Evolutionary conservation across 495 filamentous ascomycete species (phyloP).

Genomic region (Podospora pseudocomata): DNA sequence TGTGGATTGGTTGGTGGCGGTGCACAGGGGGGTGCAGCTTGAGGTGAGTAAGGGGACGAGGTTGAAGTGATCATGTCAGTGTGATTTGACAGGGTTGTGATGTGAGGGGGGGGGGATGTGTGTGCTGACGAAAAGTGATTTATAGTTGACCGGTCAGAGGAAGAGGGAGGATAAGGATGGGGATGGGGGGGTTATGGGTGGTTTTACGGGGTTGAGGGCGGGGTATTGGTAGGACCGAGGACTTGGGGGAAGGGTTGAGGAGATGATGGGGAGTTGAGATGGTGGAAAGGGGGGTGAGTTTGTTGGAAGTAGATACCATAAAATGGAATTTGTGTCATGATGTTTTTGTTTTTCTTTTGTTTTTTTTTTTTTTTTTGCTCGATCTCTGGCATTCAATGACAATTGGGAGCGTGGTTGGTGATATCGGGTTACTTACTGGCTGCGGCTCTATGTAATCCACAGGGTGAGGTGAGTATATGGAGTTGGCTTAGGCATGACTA

Average conservation of each 20-base stretch:
- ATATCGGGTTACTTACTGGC: no score
- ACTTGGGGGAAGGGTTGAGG: neutral
- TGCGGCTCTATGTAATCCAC: no score
- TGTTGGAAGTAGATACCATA: conserved; percentile 1
- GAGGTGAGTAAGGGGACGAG: conserved; percentile 56
- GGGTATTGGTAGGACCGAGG: conserved; percentile 57
- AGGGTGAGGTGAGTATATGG: no score
- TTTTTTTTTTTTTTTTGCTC: no score
- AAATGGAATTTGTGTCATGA: neutral
- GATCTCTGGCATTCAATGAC: no score
- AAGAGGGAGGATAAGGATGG: conserved; percentile 64
- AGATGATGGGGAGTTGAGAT: neutral
- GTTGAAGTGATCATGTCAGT: neutral
- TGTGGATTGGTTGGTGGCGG: conserved; percentile 96
- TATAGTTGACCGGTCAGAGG: conserved; percentile 66
- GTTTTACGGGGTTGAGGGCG: conserved; percentile 65
- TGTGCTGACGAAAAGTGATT: neutral
- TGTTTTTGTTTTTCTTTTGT: neutral
- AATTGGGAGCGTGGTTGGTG: no score
- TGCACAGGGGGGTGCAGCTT: conserved; percentile 87
- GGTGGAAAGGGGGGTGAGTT: neutral
- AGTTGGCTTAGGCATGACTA: no score
- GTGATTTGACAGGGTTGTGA: neutral
- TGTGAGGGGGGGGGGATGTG: no score
- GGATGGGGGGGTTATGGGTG: conserved; percentile 52